Conservation (phyloP, 108 stramenopile species). For the Bacterosira constricta region DNA sequence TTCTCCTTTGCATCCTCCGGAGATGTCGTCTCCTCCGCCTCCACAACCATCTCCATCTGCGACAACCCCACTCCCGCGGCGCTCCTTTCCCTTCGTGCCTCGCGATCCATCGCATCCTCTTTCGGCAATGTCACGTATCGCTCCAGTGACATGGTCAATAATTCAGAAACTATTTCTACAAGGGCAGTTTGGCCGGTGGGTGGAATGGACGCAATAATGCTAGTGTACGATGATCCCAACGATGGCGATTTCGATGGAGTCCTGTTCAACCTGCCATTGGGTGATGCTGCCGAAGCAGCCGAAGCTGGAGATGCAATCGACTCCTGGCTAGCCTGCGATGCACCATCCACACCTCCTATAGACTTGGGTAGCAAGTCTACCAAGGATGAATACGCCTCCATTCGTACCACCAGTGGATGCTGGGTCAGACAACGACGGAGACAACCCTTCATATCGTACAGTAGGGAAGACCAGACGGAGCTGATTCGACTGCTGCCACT, state of each 20-base stretch:
- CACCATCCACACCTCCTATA: background rate
- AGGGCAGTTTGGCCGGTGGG: conserved; percentile 10
- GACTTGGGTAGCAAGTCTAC: conserved; percentile 25
- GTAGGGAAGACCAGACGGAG: conserved; percentile 9
- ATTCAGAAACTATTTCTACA: conserved; percentile 13
- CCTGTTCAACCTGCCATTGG: background rate
- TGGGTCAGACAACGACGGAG: conserved; percentile 49
- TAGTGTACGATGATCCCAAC: background rate
- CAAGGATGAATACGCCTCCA: conserved; percentile 44
- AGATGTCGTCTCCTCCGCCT: background rate
- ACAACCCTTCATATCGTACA: conserved; percentile 47
- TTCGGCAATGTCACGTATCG: conserved; percentile 37
- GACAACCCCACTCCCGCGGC: conserved; percentile 29
- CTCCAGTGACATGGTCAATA: conserved; percentile 28
- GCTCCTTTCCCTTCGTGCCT: conserved; percentile 28
- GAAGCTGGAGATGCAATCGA: conserved; percentile 35
- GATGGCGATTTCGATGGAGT: background rate
- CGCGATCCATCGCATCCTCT: conserved; percentile 24
- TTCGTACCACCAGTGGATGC: conserved; percentile 40
- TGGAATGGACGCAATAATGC: conserved; percentile 9
- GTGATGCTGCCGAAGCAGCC: conserved; percentile 2
- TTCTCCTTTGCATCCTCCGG: conserved; percentile 3
- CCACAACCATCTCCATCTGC: conserved; percentile 22
- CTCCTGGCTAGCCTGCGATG: background rate
- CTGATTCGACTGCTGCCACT: background rate